phyloP scores from a whole-genome alignment of 2,329 filamentous ascomycete genomes.

The Botryotinia calthae region DNA sequence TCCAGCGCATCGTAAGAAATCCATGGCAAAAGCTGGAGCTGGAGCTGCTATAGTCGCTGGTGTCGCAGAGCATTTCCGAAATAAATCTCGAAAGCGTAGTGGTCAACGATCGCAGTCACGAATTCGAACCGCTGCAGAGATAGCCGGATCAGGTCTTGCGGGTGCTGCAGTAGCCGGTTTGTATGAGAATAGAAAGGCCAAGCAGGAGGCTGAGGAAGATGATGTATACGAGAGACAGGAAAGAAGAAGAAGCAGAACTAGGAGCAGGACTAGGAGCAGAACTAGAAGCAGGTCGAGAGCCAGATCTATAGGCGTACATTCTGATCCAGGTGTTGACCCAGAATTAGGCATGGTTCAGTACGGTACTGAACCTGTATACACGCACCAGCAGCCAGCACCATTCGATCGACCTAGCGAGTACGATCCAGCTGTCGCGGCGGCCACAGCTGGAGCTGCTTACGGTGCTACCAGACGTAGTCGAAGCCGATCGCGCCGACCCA shows the following conservation, averaged over 20 bases:
- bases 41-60: conserved; percentile 58
- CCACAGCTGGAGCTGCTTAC: conserved; percentile 30
- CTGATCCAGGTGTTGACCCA: conserved; percentile 55
- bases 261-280: conserved; percentile 35
- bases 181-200: conserved; percentile 59
- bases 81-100: conserved; percentile 50
- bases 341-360: conserved; percentile 69
- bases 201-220: conserved; percentile 51
- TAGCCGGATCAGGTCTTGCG: conserved; percentile 58
- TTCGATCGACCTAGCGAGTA: conserved; percentile 24
- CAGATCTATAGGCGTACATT: conserved; percentile 50
- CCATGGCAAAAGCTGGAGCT: conserved; percentile 42
- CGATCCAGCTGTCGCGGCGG: conserved; percentile 32
- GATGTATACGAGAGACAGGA: conserved; percentile 24
- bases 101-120: conserved; percentile 43
- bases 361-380: conserved; percentile 56
- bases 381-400: conserved; percentile 38
- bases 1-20: conserved; percentile 45
- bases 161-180: conserved; percentile 60
- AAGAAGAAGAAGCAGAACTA: conserved; percentile 34
- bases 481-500: conserved; percentile 25
- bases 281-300: conserved; percentile 44
- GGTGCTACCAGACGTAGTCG: conserved; percentile 31
- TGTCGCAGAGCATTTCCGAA: conserved; percentile 55
- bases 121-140: conserved; percentile 53